Percentiles rank a stretch among this genome's conserved stretches.
Evolutionary conservation across 2,329 filamentous ascomycete genomes (phyloP).

Genomic region (Cladosporium oxysporum): DNA sequence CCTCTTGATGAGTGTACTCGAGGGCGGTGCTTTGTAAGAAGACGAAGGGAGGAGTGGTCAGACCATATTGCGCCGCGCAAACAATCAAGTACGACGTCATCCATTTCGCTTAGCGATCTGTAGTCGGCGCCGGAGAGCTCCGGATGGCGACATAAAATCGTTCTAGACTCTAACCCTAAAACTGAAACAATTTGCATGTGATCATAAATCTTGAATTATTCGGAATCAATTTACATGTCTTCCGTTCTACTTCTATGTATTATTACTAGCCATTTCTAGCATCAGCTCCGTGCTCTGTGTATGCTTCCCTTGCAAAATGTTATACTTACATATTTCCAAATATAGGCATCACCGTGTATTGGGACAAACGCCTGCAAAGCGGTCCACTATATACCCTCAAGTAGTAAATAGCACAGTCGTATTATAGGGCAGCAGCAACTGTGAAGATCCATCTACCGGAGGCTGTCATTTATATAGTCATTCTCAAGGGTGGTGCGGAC

Average conservation of each 20-base stretch:
- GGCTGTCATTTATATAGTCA: neutral
- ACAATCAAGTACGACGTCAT: conserved; percentile 12
- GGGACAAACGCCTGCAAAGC: neutral
- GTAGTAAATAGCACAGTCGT: neutral
- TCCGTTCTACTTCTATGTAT: neutral
- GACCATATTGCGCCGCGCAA: conserved; percentile 9
- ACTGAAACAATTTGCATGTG: neutral
- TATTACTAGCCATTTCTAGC: neutral
- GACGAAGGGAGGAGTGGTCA: conserved; percentile 5
- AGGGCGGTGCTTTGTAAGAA: conserved; percentile 3
- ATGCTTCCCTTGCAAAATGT: neutral
- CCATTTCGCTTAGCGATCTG: neutral
- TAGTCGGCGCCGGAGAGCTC: neutral
- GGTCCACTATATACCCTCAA: neutral
- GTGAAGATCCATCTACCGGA: neutral
- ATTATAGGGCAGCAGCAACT: neutral
- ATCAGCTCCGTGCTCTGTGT: neutral
- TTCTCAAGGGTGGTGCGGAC: neutral
- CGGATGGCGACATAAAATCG: neutral
- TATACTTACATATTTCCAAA: neutral
- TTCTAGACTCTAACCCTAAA: neutral
- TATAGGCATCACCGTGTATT: neutral
- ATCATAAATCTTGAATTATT: neutral
- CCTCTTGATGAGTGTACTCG: neutral
- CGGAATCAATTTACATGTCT: neutral